Evolutionary conservation across 1,139 yeast species (phyloP), one percentile per base, ranked within the genome.

Genomic region (Geotrichum europaeum): DNA sequence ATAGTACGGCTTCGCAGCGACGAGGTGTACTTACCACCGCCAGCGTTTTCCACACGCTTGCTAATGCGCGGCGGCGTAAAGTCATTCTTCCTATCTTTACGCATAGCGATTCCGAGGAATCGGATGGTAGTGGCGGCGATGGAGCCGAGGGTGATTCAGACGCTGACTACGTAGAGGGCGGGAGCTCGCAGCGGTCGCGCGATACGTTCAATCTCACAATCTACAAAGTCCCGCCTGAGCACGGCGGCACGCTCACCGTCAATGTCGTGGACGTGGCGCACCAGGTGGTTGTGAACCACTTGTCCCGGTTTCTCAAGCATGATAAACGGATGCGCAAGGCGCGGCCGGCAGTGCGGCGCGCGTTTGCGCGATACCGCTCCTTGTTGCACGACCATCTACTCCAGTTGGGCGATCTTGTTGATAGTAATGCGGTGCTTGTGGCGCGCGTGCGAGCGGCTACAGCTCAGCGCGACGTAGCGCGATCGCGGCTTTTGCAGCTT

Each of bases 241-340:
- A 51, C 13, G 60, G 60, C 13, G 62, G 62, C 7, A 57, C 59
- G 3, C 30, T 56, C 0, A 45, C 49, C 7, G 50, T 68, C 47
- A 69, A 67, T 47, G 70, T 68, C 3, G 61, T 68, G n/a, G 72
- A 69, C 53, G 64, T 69, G n/a, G 64, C 67, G 13, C 59, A 66
- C 0, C 68, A 66, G 50, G 60, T 63, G 2, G 51, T 49, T 28
- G 56, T 55, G 4, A 47, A 53, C 15, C 32, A 22, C 15, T 13
- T 49, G 36, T 18, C 43, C 18, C 18, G 56, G 51, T 10, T 15
- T 47, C 28, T 55, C 55, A 34, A 53, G 59, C 60, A 30, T 50
- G 36, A 52, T 13, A 40, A 61, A 53, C 43, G 57, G 32, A 40
- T 49, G 25, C 20, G 43, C 36, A 43, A 49, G 47, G 50, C 22